Base-by-base conservation (phyloP, 1,284 basidiomycete genomes). In the Meira nashicola region DNA sequence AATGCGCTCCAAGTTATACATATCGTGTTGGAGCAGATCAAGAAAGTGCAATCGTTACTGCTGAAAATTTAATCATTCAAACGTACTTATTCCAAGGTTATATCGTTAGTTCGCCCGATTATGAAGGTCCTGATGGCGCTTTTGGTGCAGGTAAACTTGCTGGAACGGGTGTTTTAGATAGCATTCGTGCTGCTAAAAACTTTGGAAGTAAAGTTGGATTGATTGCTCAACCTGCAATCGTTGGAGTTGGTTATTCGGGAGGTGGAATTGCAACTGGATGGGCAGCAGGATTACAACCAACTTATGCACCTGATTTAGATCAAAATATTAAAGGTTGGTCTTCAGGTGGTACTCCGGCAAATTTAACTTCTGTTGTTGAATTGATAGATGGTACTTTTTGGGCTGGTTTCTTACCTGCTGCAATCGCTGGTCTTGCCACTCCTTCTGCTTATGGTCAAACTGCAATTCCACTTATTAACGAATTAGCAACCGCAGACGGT, bases 241-340 rank as follows among this genome's bases (percentile, higher is more conserved):
- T 33, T 33, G 28, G 28, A 4, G 28, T 33, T 33, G 74, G 74
- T 17, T 77, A 77, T 55, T 74, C 71, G 5, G 73, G 74, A 9
- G 74, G 74, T 14, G 74, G 71, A 2, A 59, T 73, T 1, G 73
- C 74, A 5, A 66, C 67, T 0, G 73, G 70, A 2, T 77, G 73
- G 73, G 71, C 73, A 0, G 64, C 65, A 1, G 64, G 69, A 37
- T n/a, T 70, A 33, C 66, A 71, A 44, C 54, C 60, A 12, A 41
- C 53, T 2, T 74, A 75, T 43, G 67, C 71, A 8, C 55, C 64
- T 1, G 73, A 76, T 9, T 33, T 76, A 15, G 47, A 44, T 37
- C n/a, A 21, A 39, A 54, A 58, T 28, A 52, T 74, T 2, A 66
- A 67, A 2, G 72, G 73, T 10, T 65, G 67, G 11, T 63, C 70